These are phyloP conservation scores for Euphorbia tirucalli DNA, from an alignment of 345 rosid genomes.

Conservation along the genomic window DNA sequence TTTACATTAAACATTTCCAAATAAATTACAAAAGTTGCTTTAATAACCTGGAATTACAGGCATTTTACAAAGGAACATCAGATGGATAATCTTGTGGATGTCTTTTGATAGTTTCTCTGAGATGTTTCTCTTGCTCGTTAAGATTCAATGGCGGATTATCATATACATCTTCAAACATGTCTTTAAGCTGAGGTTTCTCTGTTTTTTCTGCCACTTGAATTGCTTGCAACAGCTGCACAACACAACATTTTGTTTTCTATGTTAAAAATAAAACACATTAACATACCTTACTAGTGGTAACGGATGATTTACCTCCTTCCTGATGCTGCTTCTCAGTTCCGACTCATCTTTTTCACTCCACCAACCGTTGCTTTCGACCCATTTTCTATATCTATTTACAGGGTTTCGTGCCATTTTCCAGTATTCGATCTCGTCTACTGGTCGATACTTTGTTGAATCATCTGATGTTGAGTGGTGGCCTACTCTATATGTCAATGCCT, in stretches of 20 bases:
- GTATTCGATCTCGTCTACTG: conserved; percentile 63
- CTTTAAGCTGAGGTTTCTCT: conserved; percentile 61
- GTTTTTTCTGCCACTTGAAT: conserved; percentile 70
- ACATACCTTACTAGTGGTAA: too few species aligned
- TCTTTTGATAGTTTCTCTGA: conserved; percentile 49
- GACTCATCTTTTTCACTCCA: conserved; percentile 61
- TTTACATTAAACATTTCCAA: neutral
- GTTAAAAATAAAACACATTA: too few species aligned
- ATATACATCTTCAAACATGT: conserved; percentile 77
- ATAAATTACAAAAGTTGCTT: too few species aligned
- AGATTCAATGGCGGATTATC: conserved; percentile 65
- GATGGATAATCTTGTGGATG: conserved; percentile 71
- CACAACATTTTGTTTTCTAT: too few species aligned
- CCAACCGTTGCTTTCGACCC: conserved; percentile 77
- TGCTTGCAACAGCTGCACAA: conserved; percentile 60
- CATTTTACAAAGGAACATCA: conserved; percentile 52
- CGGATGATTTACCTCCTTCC: conserved; percentile 57
- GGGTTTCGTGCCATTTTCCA: conserved; percentile 67
- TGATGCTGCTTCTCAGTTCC: conserved; percentile 51
- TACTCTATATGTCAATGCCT: conserved; percentile 86
- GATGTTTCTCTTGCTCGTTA: conserved; percentile 57
- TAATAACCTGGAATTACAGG: too few species aligned
- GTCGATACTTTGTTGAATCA: conserved; percentile 86
- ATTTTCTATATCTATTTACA: conserved; percentile 59
- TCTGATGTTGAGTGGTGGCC: conserved; percentile 96